phyloP scores from a whole-genome alignment of 78 protist genomes.

The Dictyostelium capitatum region DNA sequence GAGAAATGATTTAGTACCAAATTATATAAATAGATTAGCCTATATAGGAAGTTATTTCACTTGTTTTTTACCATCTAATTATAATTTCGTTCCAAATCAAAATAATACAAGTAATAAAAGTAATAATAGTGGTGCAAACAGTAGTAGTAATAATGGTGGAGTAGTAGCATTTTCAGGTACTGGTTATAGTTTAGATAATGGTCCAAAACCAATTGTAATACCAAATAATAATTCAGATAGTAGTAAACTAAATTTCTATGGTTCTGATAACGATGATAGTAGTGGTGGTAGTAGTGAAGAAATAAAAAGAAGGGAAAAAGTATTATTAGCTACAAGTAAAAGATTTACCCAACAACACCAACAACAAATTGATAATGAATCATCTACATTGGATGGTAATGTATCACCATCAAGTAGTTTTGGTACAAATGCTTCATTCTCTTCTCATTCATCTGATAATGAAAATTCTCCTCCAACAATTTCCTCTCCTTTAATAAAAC shows the following conservation, averaged over 20 bases:
- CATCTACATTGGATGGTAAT: not conserved
- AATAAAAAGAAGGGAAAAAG: not conserved
- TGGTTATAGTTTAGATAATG: not conserved
- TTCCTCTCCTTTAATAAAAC: not conserved
- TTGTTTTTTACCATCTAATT: slow-evolving; percentile 39
- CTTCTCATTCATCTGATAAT: not conserved
- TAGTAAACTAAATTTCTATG: slow-evolving; percentile 10
- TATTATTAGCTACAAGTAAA: slow-evolving; percentile 3
- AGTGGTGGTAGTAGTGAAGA: slow-evolving; percentile 9
- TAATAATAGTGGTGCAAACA: not conserved
- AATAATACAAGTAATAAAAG: too few species aligned
- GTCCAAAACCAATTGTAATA: not conserved
- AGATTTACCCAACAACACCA: not conserved
- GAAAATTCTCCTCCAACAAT: not conserved
- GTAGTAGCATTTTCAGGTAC: not conserved
- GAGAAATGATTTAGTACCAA: slow-evolving; percentile 29
- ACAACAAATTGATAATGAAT: not conserved
- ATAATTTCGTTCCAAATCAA: not conserved
- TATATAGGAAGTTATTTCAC: slow-evolving; percentile 39
- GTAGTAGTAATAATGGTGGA: not conserved
- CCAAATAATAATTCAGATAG: not conserved
- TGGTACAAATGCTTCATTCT: not conserved
- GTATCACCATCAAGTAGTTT: not conserved
- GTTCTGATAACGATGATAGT: slow-evolving; percentile 1
- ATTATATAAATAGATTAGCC: slow-evolving; percentile 65